Conservation (phyloP, 176 grass and related monocot species). For the Avena eriantha region DNA sequence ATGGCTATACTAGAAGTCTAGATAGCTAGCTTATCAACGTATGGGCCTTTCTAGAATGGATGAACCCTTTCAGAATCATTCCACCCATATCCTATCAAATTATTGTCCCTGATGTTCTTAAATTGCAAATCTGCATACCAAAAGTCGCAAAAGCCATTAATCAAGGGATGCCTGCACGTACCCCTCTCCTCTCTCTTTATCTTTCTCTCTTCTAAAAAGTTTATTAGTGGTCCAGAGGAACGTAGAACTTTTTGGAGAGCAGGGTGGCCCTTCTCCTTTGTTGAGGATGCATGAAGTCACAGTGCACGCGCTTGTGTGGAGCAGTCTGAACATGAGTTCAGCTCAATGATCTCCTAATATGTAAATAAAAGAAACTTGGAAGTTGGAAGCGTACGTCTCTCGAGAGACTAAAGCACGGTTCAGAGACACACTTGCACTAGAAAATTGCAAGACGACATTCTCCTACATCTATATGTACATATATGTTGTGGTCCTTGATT, state of each 20-base stretch:
- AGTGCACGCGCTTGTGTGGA: constrained; percentile 32
- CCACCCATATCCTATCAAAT: constrained; percentile 50
- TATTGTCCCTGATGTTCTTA: constrained; percentile 45
- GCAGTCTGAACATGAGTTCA: constrained; percentile 37
- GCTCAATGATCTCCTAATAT: constrained; percentile 46
- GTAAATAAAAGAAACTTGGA: background rate
- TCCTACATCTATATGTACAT: background rate
- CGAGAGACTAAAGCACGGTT: background rate
- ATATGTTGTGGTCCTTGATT: background rate
- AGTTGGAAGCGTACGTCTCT: background rate
- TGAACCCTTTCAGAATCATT: constrained; percentile 33
- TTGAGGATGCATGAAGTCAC: constrained; percentile 21
- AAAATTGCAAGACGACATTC: background rate
- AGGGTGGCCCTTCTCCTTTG: constrained; percentile 12
- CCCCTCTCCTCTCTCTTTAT: background rate
- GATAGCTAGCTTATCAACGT: constrained; percentile 33
- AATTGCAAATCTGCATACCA: constrained; percentile 35
- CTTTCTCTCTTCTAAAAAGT: background rate
- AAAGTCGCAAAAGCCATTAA: constrained; percentile 59
- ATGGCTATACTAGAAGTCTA: constrained; percentile 47
- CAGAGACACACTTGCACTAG: background rate
- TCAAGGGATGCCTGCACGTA: constrained; percentile 44
- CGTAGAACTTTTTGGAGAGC: background rate
- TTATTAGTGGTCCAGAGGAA: background rate
- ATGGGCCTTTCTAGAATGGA: constrained; percentile 30